Base-by-base conservation (phyloP, 176 grass and related monocot species). In the Cymbopogon citratus region DNA sequence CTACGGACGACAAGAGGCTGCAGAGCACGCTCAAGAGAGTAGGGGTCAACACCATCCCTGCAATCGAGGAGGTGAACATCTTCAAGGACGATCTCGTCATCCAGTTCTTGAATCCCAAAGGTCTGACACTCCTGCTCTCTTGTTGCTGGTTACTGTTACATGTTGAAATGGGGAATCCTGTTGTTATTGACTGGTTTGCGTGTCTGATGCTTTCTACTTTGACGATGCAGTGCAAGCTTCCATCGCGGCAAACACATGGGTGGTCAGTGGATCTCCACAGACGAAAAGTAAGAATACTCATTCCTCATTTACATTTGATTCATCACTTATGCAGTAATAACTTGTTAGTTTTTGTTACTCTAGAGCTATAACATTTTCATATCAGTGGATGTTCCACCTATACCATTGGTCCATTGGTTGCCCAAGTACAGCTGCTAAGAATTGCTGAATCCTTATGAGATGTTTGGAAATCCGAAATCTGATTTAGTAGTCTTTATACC, bases 21-120 rank as follows among this genome's bases (percentile, higher is more conserved):
- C 95, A 98, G 88, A 93, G 90, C 88, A 98, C 92, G 73, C 83
- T 95, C 71, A 98, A 95, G 87, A 98, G 95, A 91, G 86, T 98
- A 67, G 95, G 95, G 11, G 95, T 98, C 76, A 98, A 95, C 78
- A 74, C 95, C 60, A 98, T 98, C 61, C 92, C 95, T 1, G 95
- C 95, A 44, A 98, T 98, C 66, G 95, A 98, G 91, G 95, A 98
- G 88, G 95, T 98, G 25, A 98, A 98, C 76, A 93, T 95, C 80
- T 99, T 99, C 80, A 95, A 99, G 85, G 91, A 99, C 74, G 96
- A 99, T 57, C 85, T 95, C 77, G 96, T 99, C 74, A 99, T 99
- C 83, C 92, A 99, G 85, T 99, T 99, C 87, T 65, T 86, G 77
- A 99, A 90, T 77, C 96, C 96, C 57, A 99, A 99, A 91, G 95